Percentiles rank a stretch among this genome's conserved stretches.
Evolutionary conservation across 2,329 filamentous ascomycete species (phyloP).

Genomic region (Diaporthe australafricana): DNA sequence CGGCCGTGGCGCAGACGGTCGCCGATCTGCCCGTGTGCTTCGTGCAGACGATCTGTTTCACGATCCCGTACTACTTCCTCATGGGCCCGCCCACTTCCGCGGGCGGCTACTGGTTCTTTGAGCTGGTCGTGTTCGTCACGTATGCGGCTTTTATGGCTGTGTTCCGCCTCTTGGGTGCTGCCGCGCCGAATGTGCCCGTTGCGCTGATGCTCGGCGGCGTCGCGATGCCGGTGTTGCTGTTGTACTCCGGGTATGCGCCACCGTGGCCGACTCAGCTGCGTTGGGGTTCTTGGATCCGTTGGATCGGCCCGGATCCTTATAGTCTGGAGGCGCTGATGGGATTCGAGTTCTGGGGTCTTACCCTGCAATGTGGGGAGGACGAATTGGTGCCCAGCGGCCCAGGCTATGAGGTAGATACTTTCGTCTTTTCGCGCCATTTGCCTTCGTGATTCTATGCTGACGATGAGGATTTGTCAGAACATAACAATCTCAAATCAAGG

Average conservation of each 20-base stretch:
- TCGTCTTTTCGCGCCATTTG: no score
- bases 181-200: not conserved
- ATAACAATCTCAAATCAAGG: slow-evolving; percentile 8
- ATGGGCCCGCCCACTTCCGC: not conserved
- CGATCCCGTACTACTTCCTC: slow-evolving; percentile 1
- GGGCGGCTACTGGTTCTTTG: not conserved
- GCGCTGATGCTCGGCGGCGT: slow-evolving; percentile 42
- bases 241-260: slow-evolving; percentile 1
- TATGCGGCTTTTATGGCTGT: slow-evolving; percentile 58
- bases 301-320: slow-evolving; percentile 55
- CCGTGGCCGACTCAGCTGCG: slow-evolving; percentile 66
- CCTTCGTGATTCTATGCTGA: not conserved
- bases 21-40: not conserved
- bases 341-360: not conserved
- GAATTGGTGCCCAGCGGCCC: not conserved
- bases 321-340: not conserved
- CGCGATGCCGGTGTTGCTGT: slow-evolving; percentile 53
- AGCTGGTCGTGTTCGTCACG: slow-evolving; percentile 22
- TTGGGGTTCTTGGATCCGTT: slow-evolving; percentile 58
- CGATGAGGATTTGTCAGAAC: not conserved
- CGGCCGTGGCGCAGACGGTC: not conserved
- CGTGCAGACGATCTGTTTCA: not conserved
- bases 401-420: not conserved
- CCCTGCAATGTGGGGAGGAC: not conserved
- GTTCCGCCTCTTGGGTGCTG: not conserved